Evolutionary conservation across 1,139 yeast genomes (phyloP).

Genomic region (Arxiozyma telluris): DNA sequence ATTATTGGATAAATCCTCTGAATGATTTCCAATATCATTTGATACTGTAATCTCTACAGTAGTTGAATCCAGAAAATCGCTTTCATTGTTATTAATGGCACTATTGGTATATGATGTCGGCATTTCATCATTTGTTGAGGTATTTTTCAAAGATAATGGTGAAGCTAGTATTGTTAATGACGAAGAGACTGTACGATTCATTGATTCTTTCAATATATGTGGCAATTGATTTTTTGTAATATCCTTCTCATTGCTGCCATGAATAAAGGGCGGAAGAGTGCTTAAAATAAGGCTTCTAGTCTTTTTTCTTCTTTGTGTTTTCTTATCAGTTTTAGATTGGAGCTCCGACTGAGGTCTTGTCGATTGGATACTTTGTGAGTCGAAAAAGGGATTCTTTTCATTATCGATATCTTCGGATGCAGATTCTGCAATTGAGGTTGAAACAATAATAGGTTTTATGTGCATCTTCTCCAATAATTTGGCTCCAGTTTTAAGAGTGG

Average conservation of each 20-base stretch:
- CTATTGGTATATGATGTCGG: not conserved
- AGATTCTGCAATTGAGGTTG: conserved; percentile 23
- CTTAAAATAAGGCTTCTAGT: conserved; percentile 3
- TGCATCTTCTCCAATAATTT: conserved; percentile 32
- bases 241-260: not conserved
- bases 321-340: not conserved
- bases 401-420: conserved; percentile 22
- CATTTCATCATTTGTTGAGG: not conserved
- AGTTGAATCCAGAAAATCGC: not conserved
- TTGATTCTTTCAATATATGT: not conserved
- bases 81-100: too few species aligned
- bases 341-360: not conserved
- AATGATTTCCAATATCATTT: not conserved
- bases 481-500: conserved; percentile 27
- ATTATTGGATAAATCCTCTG: not conserved
- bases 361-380: not conserved
- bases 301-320: not conserved
- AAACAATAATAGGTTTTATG: conserved; percentile 34
- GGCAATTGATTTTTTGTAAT: not conserved
- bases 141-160: not conserved
- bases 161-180: conserved; percentile 1
- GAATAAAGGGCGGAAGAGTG: conserved; percentile 1
- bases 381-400: conserved; percentile 24
- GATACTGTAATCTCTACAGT: not conserved
- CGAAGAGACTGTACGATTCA: not conserved